Evolutionary conservation across 495 filamentous ascomycete species (phyloP).

Genomic region (Penicillium verhagenii): DNA sequence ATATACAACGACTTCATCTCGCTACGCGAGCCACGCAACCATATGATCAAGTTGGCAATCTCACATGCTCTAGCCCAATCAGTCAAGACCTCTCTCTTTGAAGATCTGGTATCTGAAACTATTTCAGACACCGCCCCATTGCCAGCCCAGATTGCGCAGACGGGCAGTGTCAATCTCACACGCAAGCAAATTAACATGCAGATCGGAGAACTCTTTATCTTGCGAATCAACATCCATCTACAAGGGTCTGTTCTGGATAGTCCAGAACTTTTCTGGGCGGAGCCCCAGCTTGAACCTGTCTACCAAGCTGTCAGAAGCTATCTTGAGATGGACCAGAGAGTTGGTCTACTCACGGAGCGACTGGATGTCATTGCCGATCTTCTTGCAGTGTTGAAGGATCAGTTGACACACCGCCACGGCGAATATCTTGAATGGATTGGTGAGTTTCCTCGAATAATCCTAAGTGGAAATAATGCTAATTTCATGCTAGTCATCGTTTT

Average conservation of each 20-base stretch:
- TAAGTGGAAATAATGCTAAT: background rate
- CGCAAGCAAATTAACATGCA: slow-evolving; percentile 94
- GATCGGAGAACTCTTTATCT: slow-evolving; percentile 95
- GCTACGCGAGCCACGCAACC: slow-evolving; percentile 84
- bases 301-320: slow-evolving; percentile 94
- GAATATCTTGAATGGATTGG: slow-evolving; percentile 96
- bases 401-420: slow-evolving; percentile 92
- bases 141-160: slow-evolving; percentile 83
- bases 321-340: slow-evolving; percentile 95
- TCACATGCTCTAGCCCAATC: slow-evolving; percentile 92
- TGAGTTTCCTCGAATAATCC: slow-evolving; percentile 39
- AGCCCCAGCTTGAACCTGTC: slow-evolving; percentile 91
- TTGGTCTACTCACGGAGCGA: slow-evolving; percentile 84
- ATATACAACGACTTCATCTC: slow-evolving; percentile 99
- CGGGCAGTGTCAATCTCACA: slow-evolving; percentile 83
- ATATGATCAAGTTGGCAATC: slow-evolving; percentile 97
- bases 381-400: slow-evolving; percentile 91
- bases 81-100: slow-evolving; percentile 95
- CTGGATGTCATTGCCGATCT: slow-evolving; percentile 93
- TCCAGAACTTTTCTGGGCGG: slow-evolving; percentile 96
- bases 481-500: slow-evolving; percentile 78
- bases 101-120: slow-evolving; percentile 91
- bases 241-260: slow-evolving; percentile 97
- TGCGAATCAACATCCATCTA: slow-evolving; percentile 95
- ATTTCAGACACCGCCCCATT: slow-evolving; percentile 88